Evolutionary conservation across 1,284 basidiomycete species (phyloP).

Genomic region (Apiotrichum mycotoxinovorans): DNA sequence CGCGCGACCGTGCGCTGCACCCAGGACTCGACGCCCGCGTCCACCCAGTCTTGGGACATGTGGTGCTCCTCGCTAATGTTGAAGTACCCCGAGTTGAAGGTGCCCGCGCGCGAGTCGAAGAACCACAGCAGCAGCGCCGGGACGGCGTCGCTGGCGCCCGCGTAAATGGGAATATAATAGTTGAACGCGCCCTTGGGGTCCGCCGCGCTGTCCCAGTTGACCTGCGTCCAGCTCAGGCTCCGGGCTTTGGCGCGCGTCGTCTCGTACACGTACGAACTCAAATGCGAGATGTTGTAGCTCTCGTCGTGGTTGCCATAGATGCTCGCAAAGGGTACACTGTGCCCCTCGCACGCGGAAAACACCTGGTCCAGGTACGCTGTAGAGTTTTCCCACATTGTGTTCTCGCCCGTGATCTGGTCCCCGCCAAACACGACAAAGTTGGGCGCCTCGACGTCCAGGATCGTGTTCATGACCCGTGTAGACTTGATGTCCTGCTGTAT

Average conservation of each 20-base stretch:
- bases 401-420: constrained; percentile 28
- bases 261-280: constrained; percentile 2
- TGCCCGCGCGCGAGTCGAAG: constrained; percentile 19
- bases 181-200: constrained; percentile 19
- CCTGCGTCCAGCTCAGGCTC: constrained; percentile 4
- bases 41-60: constrained; percentile 23
- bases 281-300: constrained; percentile 24
- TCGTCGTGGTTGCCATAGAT: constrained; percentile 29
- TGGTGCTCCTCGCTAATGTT: constrained; percentile 8
- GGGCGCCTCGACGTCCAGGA: constrained; percentile 22
- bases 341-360: constrained; percentile 13
- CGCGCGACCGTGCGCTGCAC: constrained; percentile 2
- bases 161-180: constrained; percentile 27
- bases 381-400: constrained; percentile 23
- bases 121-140: constrained; percentile 26
- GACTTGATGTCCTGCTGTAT: constrained; percentile 18
- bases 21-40: constrained; percentile 14
- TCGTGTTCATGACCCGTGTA: constrained; percentile 13
- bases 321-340: constrained; percentile 17
- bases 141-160: neutral
- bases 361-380: constrained; percentile 19
- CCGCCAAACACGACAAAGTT: constrained; percentile 25
- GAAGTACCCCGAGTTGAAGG: constrained; percentile 15
- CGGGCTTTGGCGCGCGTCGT: neutral
- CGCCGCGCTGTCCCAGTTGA: neutral